These are phyloP conservation scores for Cryptosporidium muris DNA, from an alignment of 169 alveolate genomes.

Conservation along the genomic window DNA sequence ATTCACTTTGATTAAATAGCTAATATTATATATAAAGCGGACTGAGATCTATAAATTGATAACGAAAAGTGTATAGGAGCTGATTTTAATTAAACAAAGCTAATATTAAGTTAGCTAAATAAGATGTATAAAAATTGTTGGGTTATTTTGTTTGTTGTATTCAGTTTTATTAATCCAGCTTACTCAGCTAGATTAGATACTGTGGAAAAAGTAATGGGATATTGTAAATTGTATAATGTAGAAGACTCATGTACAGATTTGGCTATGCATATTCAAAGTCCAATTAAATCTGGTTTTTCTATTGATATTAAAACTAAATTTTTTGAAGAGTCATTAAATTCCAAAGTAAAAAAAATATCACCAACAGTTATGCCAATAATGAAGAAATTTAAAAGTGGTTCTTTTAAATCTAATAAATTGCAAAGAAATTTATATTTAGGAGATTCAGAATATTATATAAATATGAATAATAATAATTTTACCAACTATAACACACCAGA, in stretches of 20 bases:
- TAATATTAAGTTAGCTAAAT: too few relatives aligned
- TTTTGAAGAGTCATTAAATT: neutral
- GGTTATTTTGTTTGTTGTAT: neutral
- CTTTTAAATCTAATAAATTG: neutral
- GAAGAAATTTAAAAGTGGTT: neutral
- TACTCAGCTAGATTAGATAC: conserved; percentile 33
- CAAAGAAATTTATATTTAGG: neutral
- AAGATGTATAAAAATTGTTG: too few relatives aligned
- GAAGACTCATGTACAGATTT: conserved; percentile 36
- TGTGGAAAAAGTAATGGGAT: conserved; percentile 5
- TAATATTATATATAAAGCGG: too few relatives aligned
- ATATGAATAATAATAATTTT: neutral
- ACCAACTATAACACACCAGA: neutral
- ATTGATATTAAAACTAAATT: conserved; percentile 39
- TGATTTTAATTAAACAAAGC: too few relatives aligned
- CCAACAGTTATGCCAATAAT: neutral
- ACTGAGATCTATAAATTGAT: too few relatives aligned
- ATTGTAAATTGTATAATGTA: conserved; percentile 11
- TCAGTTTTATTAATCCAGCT: neutral
- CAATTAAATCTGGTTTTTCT: neutral
- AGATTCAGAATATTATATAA: neutral
- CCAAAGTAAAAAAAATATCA: neutral
- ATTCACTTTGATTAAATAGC: too few relatives aligned
- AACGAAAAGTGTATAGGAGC: too few relatives aligned
- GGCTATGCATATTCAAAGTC: neutral